Evolutionary conservation across 192 early-diverging fungal genomes (phyloP).

Genomic region (Mortierella antarctica): DNA sequence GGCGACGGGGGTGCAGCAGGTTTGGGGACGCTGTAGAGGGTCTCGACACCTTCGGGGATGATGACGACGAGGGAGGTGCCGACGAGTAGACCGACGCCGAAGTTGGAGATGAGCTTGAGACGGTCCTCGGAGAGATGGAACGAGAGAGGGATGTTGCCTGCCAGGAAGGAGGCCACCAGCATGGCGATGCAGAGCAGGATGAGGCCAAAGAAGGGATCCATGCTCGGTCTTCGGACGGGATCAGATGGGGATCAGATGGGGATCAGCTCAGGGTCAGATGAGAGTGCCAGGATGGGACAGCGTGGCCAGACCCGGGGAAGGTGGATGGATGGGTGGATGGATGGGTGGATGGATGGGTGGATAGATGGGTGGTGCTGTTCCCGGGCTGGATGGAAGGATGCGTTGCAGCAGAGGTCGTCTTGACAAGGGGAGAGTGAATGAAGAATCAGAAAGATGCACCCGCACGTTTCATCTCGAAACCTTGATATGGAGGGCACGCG

Average conservation of each 20-base stretch:
- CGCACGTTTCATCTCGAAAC: no score
- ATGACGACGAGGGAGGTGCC: constrained; percentile 94
- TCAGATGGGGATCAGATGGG: neutral
- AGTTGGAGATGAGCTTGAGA: constrained; percentile 79
- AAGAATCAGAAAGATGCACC: no score
- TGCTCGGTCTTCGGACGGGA: constrained; percentile 12
- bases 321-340: neutral
- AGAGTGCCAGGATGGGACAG: neutral
- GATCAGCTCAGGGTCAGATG: neutral
- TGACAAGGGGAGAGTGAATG: no score
- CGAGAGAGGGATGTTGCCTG: constrained; percentile 87
- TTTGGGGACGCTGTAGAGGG: constrained; percentile 65
- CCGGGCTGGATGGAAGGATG: no score
- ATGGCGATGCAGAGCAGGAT: constrained; percentile 77
- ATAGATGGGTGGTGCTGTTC: neutral
- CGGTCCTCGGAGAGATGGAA: constrained; percentile 80
- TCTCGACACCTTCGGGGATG: constrained; percentile 95
- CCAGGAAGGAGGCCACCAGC: constrained; percentile 87
- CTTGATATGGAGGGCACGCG: no score
- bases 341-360: constrained; percentile 1
- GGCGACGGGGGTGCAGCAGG: neutral
- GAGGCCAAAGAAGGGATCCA: constrained; percentile 71
- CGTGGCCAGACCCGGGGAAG: neutral
- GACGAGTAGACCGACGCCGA: constrained; percentile 92
- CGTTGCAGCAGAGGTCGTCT: no score